Percentiles rank a stretch among this genome's conserved stretches.
Evolutionary conservation across 192 early-diverging fungal species (phyloP).

Genomic region (Linderina pennispora): DNA sequence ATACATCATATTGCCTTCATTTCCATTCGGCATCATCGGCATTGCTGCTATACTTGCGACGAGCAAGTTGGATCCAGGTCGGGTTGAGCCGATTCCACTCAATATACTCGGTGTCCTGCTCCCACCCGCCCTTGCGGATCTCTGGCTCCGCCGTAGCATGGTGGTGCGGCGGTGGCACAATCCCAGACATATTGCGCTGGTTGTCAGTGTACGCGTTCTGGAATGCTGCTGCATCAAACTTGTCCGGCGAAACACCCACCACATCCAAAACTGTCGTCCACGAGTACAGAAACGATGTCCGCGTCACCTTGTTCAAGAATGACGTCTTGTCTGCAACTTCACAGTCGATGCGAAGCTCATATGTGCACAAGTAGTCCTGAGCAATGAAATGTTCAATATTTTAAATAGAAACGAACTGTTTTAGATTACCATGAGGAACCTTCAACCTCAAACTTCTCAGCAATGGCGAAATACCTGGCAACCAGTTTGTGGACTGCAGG

Average conservation of each 20-base stretch:
- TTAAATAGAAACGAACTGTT: neutral
- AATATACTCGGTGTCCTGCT: slow-evolving; percentile 12
- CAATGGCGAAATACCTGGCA: slow-evolving; percentile 61
- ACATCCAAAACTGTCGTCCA: slow-evolving; percentile 18
- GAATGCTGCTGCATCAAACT: slow-evolving; percentile 8
- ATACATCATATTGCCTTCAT: too few relatives aligned
- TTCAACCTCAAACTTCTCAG: slow-evolving; percentile 65
- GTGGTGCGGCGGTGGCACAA: slow-evolving; percentile 11
- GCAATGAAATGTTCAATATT: too few relatives aligned
- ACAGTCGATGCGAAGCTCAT: slow-evolving; percentile 31
- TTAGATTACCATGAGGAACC: slow-evolving; percentile 56
- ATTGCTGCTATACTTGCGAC: too few relatives aligned
- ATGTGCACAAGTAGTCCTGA: too few relatives aligned
- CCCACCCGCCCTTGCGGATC: slow-evolving; percentile 23
- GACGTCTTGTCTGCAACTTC: slow-evolving; percentile 20
- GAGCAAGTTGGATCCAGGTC: slow-evolving; percentile 24
- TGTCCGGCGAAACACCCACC: slow-evolving; percentile 15
- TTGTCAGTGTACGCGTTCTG: slow-evolving; percentile 33
- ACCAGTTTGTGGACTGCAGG: slow-evolving; percentile 71
- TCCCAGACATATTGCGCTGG: slow-evolving; percentile 15
- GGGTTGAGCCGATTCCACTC: slow-evolving; percentile 28
- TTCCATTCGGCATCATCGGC: too few relatives aligned
- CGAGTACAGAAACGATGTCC: slow-evolving; percentile 9
- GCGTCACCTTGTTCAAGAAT: too few relatives aligned
- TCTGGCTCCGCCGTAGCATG: slow-evolving; percentile 14